Evolutionary conservation across 805 yeast species (phyloP), one percentile per base, ranked within the genome.

Genomic region (Tetrapisispora fleetii): DNA sequence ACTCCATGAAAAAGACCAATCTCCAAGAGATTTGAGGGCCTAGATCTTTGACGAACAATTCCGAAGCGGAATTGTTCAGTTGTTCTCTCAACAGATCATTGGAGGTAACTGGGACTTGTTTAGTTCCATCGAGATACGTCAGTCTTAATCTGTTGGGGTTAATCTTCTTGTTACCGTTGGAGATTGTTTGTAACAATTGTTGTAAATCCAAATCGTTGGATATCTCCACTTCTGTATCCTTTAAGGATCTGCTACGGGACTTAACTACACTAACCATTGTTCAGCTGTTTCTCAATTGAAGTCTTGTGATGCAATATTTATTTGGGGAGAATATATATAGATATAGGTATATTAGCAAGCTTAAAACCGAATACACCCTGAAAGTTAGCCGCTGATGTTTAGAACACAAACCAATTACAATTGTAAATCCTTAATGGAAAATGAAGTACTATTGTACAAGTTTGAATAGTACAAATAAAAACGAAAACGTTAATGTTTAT

Each of bases 1-100:
- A 93, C 69, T 93, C 99, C 54, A 87, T 70, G 46, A 87, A 57
- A 62, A 81, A 93, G n/a, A 91, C 98, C 3, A 88, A 76, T 68
- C 85, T 78, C 96, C 97, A 93, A 4, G 82, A 81, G 50, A 93
- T 79, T 68, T 93, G 99, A 0, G 90, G 89, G 19, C 99, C 99
- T 52, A 91, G 72, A 62, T 91, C 99, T 65, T 91, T 90, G 48
- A 85, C 85, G 54, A 69, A 77, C 14, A 89, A 70, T 14, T 68
- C 72, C 22, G 72, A 58, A 10, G 70, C 55, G 0, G 60, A 65
- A 35, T 72, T 59, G 13, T 70, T 54, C 11, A 64, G 68, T 21
- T 68, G 67, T 39, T 69, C 69, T 22, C 67, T 58, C 49, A 64
- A 54, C 24, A 60, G 54, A 8, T 53, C 45, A 13, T 59, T 65